Evolutionary conservation across 805 yeast genomes (phyloP).

Genomic region (Saccharomycopsis sp.): DNA sequence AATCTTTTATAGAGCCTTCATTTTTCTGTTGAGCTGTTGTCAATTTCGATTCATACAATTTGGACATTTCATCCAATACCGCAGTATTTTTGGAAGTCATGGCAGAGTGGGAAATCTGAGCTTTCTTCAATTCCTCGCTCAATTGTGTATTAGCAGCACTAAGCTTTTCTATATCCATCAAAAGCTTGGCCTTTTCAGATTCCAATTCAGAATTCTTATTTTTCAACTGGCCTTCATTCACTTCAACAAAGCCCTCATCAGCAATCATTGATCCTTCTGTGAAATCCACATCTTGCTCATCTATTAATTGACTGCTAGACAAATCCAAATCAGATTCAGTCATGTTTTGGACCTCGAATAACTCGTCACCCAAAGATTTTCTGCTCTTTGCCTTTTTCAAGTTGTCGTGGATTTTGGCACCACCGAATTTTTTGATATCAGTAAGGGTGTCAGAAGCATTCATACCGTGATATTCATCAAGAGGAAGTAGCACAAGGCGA

Average conservation of each 20-base stretch:
- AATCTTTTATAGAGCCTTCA: background rate
- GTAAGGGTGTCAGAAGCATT: constrained; percentile 8
- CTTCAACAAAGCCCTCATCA: background rate
- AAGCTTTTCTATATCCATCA: background rate
- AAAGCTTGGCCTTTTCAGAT: background rate
- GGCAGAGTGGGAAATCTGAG: background rate
- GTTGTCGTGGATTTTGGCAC: background rate
- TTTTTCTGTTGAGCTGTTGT: background rate
- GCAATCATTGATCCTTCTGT: background rate
- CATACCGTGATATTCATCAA: constrained; percentile 7
- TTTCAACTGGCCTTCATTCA: background rate
- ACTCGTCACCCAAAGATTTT: constrained; percentile 20
- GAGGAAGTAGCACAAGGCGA: constrained; percentile 13
- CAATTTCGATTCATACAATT: background rate
- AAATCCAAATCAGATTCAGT: constrained; percentile 8
- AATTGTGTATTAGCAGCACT: background rate
- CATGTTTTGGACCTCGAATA: constrained; percentile 14
- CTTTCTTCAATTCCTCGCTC: background rate
- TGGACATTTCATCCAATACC: constrained; percentile 3
- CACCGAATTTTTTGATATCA: background rate
- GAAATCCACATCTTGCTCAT: constrained; percentile 5
- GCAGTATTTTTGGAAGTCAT: no score
- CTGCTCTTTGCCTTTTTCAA: constrained; percentile 13
- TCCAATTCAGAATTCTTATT: background rate
- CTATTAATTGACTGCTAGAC: constrained; percentile 5